Evolutionary conservation across 176 grass and related monocot species (phyloP).

Genomic region (Oryza glumipatula): DNA sequence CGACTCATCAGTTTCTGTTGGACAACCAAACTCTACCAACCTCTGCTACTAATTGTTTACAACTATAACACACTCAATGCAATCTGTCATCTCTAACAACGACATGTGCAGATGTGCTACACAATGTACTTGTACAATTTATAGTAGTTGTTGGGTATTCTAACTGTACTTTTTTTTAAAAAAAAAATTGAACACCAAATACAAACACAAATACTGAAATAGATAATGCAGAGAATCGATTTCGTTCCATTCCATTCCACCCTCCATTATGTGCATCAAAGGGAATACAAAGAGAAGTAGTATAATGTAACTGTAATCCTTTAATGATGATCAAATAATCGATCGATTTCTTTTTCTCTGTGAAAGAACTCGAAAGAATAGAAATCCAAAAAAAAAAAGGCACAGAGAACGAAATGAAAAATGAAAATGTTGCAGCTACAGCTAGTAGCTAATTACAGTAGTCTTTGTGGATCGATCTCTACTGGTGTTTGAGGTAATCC

Average conservation of each 20-base stretch:
- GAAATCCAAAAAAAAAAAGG: not conserved
- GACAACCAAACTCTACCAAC: not conserved
- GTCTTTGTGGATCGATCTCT: no score
- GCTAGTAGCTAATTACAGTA: not conserved
- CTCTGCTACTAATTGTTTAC: not conserved
- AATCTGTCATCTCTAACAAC: not conserved
- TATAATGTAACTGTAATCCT: not conserved
- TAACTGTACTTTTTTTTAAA: not conserved
- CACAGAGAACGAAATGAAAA: not conserved
- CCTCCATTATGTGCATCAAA: not conserved
- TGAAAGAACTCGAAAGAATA: slow-evolving; percentile 8
- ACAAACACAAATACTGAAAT: no score
- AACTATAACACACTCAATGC: not conserved
- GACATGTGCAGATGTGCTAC: not conserved
- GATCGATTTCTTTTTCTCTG: not conserved
- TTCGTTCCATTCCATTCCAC: not conserved
- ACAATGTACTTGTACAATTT: not conserved
- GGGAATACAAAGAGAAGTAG: not conserved
- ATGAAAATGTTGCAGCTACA: not conserved
- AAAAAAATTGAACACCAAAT: no score
- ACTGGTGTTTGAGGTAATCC: slow-evolving; percentile 50
- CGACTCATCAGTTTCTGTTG: not conserved
- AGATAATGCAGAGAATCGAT: not conserved
- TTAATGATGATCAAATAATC: not conserved
- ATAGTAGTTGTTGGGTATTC: not conserved